These are phyloP conservation scores for Eucalyptus camaldulensis DNA, from an alignment of 345 rosid genomes.

Conservation along the genomic window DNA sequence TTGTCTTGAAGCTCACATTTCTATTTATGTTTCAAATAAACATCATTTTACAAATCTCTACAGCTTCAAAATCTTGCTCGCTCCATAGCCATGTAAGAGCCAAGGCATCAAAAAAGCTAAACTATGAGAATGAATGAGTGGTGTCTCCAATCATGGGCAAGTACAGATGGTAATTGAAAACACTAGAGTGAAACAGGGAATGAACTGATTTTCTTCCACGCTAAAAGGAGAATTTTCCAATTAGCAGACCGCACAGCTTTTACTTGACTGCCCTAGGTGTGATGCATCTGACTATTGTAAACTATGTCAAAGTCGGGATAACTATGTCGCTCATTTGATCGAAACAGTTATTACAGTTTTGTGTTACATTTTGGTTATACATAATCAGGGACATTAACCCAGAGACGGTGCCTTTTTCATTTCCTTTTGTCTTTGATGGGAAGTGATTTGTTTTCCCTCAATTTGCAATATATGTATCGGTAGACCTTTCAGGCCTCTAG, in stretches of 20 bases:
- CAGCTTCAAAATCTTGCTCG: not conserved
- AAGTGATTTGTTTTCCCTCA: not conserved
- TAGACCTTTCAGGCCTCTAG: slow-evolving; percentile 20
- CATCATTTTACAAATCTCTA: not conserved
- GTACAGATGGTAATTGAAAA: not conserved
- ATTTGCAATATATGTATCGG: not conserved
- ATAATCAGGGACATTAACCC: not conserved
- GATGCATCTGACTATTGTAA: not conserved
- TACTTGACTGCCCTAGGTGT: not conserved
- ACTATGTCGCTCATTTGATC: not conserved
- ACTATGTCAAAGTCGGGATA: not conserved
- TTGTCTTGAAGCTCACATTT: not conserved
- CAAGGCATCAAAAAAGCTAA: not conserved
- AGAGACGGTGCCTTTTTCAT: not conserved
- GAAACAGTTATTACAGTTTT: not conserved
- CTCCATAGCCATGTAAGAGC: not conserved
- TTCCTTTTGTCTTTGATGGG: not conserved
- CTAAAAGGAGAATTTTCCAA: not conserved
- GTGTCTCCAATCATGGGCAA: not conserved
- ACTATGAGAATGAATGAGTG: not conserved
- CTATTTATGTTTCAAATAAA: not conserved
- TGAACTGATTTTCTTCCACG: not conserved
- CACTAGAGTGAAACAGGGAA: not conserved
- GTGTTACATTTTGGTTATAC: not conserved
- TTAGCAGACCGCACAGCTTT: not conserved